Evolutionary conservation across 805 yeast species (phyloP).

Genomic region (Yarrowia deformans): DNA sequence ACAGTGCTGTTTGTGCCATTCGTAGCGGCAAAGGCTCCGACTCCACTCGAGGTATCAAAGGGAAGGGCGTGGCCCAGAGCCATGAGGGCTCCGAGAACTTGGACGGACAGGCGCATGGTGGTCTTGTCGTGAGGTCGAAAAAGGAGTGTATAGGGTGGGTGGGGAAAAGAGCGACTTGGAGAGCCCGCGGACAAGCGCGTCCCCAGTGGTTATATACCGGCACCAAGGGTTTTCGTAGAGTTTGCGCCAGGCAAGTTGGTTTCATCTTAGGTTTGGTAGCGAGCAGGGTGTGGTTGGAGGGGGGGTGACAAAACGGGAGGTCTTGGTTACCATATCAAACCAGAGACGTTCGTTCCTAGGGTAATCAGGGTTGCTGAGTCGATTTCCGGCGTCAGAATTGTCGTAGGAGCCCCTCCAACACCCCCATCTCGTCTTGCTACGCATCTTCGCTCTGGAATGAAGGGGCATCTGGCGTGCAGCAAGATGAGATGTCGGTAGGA

Average conservation of each 20-base stretch:
- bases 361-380: background rate
- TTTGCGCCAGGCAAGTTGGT: background rate
- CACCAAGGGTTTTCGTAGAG: background rate
- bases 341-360: no score
- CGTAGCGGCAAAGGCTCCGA: background rate
- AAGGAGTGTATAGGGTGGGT: constrained; percentile 38
- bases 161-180: constrained; percentile 23
- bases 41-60: constrained; percentile 10
- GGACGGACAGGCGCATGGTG: constrained; percentile 11
- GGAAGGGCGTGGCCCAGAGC: constrained; percentile 28
- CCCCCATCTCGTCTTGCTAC: background rate
- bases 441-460: constrained; percentile 2
- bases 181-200: background rate
- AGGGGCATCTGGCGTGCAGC: constrained; percentile 37
- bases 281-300: background rate
- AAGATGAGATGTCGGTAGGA: background rate
- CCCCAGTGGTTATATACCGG: constrained; percentile 5
- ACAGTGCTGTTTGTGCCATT: background rate
- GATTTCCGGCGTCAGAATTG: background rate
- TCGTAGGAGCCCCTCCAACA: background rate
- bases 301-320: background rate
- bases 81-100: constrained; percentile 19
- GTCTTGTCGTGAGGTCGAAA: no score
- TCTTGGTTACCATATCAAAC: no score
- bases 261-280: background rate